phyloP scores from a whole-genome alignment of 768 basidiomycete species.

The Multifurca ochricompacta region DNA sequence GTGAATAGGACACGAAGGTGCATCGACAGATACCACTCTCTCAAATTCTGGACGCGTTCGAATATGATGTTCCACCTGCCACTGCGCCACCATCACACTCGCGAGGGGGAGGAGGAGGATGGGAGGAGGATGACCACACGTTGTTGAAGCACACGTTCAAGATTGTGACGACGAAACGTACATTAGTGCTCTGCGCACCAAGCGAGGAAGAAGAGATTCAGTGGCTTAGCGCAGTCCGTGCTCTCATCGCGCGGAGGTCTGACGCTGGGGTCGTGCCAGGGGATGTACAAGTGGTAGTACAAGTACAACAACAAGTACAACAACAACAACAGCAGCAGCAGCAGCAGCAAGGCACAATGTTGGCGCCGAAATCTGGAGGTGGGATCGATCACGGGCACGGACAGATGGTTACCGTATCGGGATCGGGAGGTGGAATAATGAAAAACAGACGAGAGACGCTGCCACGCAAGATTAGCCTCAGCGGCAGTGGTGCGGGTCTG shows the following conservation, averaged over 20 bases:
- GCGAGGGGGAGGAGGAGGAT: constrained; percentile 34
- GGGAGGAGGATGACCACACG: constrained; percentile 34
- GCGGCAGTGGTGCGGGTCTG: constrained; percentile 26
- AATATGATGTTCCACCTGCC: constrained; percentile 59
- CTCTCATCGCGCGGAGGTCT: constrained; percentile 70
- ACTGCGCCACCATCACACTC: constrained; percentile 32
- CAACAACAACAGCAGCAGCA: too few species aligned
- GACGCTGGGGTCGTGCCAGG: constrained; percentile 30
- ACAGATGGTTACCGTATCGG: constrained; percentile 18
- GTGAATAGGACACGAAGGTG: constrained; percentile 73
- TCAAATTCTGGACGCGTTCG: constrained; percentile 86
- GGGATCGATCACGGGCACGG: constrained; percentile 17
- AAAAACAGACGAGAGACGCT: constrained; percentile 26
- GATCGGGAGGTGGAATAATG: constrained; percentile 23
- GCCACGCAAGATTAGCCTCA: constrained; percentile 28
- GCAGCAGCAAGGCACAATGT: too few species aligned
- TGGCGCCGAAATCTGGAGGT: constrained; percentile 9
- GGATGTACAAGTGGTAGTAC: too few species aligned
- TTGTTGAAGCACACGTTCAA: constrained; percentile 70
- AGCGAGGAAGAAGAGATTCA: constrained; percentile 97
- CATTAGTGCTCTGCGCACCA: constrained; percentile 84
- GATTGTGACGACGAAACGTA: constrained; percentile 90
- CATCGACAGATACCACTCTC: constrained; percentile 80
- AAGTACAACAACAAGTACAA: too few species aligned
- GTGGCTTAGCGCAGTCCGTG: constrained; percentile 93